Conservation (phyloP, 495 filamentous ascomycete genomes). For the Chlorociboria aeruginascens region DNA sequence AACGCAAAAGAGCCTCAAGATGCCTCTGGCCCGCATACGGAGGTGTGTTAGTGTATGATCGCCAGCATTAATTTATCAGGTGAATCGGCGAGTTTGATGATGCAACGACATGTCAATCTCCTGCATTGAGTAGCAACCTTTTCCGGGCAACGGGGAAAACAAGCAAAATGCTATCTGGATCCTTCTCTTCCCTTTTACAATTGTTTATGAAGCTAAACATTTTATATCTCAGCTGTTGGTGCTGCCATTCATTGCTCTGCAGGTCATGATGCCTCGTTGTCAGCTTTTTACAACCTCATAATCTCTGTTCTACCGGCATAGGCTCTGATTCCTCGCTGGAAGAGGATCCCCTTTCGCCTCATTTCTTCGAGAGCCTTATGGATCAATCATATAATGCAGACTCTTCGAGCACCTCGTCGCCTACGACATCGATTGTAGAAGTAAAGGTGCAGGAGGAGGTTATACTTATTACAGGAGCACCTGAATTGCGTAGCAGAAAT, state of each 20-base stretch:
- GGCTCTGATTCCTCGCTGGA: constrained; percentile 10
- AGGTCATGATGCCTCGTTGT: constrained; percentile 12
- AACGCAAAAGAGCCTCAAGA: too few species aligned
- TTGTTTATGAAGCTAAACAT: background rate
- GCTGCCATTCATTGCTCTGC: constrained; percentile 6
- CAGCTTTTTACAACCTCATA: constrained; percentile 1
- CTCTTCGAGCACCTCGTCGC: background rate
- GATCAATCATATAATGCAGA: background rate
- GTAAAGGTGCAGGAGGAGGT: constrained; percentile 2
- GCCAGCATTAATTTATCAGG: constrained; percentile 2
- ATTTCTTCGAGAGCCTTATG: constrained; percentile 5
- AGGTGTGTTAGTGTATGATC: constrained; percentile 11
- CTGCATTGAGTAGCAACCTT: background rate
- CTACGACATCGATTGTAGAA: background rate
- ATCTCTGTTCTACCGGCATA: background rate
- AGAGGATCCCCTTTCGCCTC: constrained; percentile 4
- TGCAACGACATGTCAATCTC: constrained; percentile 9
- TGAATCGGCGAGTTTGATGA: constrained; percentile 5
- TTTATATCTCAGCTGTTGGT: too few species aligned
- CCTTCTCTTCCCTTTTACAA: background rate
- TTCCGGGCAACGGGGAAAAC: background rate
- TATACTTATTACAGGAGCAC: constrained; percentile 13
- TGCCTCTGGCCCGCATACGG: background rate
- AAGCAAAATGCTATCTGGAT: background rate
- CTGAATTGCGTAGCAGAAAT: constrained; percentile 15